A percentile compares a stretch with the other conserved stretches of the same genome.
These are phyloP conservation scores for Marasmius fiardii DNA, from an alignment of 1,284 basidiomycete genomes.

Conservation along the genomic window DNA sequence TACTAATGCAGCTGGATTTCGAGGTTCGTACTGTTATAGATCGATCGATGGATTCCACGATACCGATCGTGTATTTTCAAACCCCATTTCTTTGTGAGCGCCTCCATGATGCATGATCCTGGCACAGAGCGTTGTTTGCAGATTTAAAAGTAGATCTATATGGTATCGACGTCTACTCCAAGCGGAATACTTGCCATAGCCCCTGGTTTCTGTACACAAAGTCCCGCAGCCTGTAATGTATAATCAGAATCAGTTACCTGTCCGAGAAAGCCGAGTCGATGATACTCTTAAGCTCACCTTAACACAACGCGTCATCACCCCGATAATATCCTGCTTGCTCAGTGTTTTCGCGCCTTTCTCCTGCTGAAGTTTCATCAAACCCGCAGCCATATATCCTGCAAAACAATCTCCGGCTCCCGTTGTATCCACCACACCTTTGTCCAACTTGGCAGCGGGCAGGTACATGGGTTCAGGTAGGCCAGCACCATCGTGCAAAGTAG, in stretches of 20 bases:
- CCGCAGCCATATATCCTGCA: constrained; percentile 53
- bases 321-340: constrained; percentile 28
- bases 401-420: constrained; percentile 63
- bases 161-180: constrained; percentile 32
- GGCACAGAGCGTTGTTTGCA: no score
- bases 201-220: constrained; percentile 53
- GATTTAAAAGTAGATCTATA: no score
- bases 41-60: no score
- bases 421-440: constrained; percentile 42
- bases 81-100: no score
- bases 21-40: no score
- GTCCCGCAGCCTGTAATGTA: constrained; percentile 46
- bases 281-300: constrained; percentile 27
- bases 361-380: constrained; percentile 41
- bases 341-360: constrained; percentile 22
- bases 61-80: no score
- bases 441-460: constrained; percentile 41
- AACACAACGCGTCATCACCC: constrained; percentile 35
- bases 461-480: constrained; percentile 26
- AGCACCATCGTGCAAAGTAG: constrained; percentile 19
- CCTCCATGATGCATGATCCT: no score
- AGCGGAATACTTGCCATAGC: constrained; percentile 55
- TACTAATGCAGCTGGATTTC: no score
- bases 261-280: no score
- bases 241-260: no score